phyloP scores from a whole-genome alignment of 805 yeast species.

The Ogataea populi-albae region DNA sequence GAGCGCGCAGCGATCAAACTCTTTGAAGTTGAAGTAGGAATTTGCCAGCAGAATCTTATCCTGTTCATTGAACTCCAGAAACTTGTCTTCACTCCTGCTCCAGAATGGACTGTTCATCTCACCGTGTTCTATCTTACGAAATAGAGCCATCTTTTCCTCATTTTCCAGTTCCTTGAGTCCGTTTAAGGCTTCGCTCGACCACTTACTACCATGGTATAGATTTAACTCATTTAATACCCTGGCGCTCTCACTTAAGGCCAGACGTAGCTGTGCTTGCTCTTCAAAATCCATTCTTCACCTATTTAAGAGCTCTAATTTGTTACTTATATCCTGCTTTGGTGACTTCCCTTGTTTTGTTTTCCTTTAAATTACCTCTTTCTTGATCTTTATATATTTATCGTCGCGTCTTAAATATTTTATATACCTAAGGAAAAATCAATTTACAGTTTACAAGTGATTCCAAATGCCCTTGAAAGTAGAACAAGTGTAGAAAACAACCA shows the following conservation, averaged over 20 bases:
- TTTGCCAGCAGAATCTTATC: slow-evolving; percentile 59
- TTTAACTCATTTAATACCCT: slow-evolving; percentile 51
- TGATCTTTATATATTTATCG: no score
- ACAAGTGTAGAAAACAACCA: background rate
- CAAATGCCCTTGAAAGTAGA: background rate
- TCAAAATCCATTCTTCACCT: slow-evolving; percentile 26
- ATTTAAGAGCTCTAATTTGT: background rate
- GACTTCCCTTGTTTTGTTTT: background rate
- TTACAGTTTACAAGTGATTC: no score
- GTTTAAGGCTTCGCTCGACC: slow-evolving; percentile 78
- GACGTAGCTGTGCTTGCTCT: slow-evolving; percentile 24
- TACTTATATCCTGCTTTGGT: background rate
- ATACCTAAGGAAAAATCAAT: background rate
- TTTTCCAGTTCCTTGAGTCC: slow-evolving; percentile 43
- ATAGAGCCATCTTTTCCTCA: slow-evolving; percentile 21
- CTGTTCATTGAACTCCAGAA: slow-evolving; percentile 34
- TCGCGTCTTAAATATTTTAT: background rate
- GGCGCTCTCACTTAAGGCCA: slow-evolving; percentile 39
- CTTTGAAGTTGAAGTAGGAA: slow-evolving; percentile 75
- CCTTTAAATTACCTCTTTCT: background rate
- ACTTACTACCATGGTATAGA: slow-evolving; percentile 69
- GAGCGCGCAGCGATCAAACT: slow-evolving; percentile 74
- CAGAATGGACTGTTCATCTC: slow-evolving; percentile 10
- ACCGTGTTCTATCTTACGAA: slow-evolving; percentile 16
- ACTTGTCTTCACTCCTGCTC: slow-evolving; percentile 21